Evolutionary conservation across 23 red algal species (phyloP).

Genomic region (Gracilaria gracilis): DNA sequence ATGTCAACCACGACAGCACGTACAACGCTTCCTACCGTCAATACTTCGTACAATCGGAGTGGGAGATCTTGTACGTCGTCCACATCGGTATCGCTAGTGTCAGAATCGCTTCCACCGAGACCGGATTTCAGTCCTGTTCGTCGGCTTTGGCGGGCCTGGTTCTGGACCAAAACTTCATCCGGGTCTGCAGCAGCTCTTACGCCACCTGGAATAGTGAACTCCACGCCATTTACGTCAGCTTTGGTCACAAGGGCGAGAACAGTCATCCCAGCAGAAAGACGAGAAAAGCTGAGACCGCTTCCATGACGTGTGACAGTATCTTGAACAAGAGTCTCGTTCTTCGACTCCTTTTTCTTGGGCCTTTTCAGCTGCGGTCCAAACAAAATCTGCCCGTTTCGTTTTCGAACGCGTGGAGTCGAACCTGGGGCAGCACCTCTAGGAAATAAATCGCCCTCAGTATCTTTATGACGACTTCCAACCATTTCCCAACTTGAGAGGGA

Average conservation of each 20-base stretch:
- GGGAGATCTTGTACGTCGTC: background rate
- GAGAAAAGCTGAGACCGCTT: constrained; percentile 30
- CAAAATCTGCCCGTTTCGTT: constrained; percentile 60
- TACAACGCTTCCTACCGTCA: constrained; percentile 46
- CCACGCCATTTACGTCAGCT: constrained; percentile 9
- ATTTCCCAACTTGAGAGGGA: background rate
- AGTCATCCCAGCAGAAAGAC: constrained; percentile 56
- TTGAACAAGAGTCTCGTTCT: constrained; percentile 1
- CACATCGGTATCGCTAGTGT: constrained; percentile 41
- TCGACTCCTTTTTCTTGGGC: background rate
- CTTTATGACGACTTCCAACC: constrained; percentile 14
- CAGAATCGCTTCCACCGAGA: constrained; percentile 4
- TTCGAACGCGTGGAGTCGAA: constrained; percentile 42
- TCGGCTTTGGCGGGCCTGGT: background rate
- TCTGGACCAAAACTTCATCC: constrained; percentile 45
- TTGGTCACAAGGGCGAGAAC: constrained; percentile 41
- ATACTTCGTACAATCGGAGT: constrained; percentile 26
- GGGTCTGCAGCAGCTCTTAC: constrained; percentile 44
- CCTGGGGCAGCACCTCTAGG: constrained; percentile 46
- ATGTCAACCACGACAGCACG: constrained; percentile 43
- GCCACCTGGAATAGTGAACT: constrained; percentile 45
- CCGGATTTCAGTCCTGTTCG: background rate
- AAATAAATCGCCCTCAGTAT: constrained; percentile 68
- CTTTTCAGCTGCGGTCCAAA: constrained; percentile 44
- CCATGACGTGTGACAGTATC: constrained; percentile 30